Percentiles rank a stretch among this genome's conserved stretches.
Conservation (phyloP, 2,329 filamentous ascomycete genomes). For the Cucurbitaria berberidis region DNA sequence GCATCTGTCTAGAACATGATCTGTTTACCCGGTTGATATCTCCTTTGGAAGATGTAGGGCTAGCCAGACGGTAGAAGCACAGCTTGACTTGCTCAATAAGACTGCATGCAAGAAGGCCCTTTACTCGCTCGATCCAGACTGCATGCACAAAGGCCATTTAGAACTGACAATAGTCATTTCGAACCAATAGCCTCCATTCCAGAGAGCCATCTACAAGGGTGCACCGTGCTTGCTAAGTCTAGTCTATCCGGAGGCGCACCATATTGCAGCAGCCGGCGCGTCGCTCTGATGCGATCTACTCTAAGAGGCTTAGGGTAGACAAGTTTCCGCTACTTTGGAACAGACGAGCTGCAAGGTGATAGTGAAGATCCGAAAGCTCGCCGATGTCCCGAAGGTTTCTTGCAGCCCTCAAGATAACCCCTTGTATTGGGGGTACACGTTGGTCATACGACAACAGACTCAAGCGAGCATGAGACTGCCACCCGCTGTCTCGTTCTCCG, state of each 20-base stretch:
- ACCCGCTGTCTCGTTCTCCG: background rate
- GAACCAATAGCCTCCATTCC: too few species aligned
- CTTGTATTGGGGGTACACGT: background rate
- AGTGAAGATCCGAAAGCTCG: background rate
- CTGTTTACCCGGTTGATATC: background rate
- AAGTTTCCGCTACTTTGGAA: background rate
- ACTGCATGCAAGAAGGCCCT: too few species aligned
- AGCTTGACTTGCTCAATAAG: too few species aligned
- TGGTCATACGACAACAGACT: background rate
- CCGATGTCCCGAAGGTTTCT: background rate
- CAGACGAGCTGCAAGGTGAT: background rate
- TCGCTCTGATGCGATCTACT: background rate
- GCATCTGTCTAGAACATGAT: conserved; percentile 3
- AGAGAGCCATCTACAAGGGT: too few species aligned
- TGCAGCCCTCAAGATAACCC: background rate
- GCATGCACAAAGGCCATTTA: background rate
- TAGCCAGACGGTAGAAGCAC: background rate
- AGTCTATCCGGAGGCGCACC: background rate
- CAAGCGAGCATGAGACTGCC: background rate
- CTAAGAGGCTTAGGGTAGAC: background rate
- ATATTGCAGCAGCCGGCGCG: background rate
- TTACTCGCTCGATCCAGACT: too few species aligned
- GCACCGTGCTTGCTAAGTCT: background rate
- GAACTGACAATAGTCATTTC: background rate
- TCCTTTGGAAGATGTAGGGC: background rate